A percentile compares a stretch with the other conserved stretches of the same genome.
Evolutionary conservation across 140 eudicot species (phyloP).

Genomic region (Oenanthe javanica): DNA sequence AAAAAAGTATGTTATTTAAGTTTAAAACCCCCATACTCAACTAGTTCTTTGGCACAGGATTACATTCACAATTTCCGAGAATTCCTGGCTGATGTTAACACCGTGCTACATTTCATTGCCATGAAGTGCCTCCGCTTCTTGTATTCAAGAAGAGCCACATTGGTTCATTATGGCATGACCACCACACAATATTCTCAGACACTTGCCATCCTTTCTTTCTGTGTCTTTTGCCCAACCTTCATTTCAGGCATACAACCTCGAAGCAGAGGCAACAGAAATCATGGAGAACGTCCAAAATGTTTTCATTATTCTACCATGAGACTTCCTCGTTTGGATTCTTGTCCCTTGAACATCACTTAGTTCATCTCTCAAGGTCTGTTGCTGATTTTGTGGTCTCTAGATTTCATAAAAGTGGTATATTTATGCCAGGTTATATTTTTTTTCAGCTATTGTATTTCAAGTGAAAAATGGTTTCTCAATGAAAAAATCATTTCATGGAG

Average conservation of each 20-base stretch:
- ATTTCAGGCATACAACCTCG: constrained; percentile 41
- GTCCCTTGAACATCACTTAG: constrained; percentile 72
- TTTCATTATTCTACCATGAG: constrained; percentile 42
- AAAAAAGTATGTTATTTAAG: constrained; percentile 32
- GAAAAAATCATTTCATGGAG: constrained; percentile 7
- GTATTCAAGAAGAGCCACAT: constrained; percentile 53
- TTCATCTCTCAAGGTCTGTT: constrained; percentile 76
- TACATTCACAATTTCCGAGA: constrained; percentile 35
- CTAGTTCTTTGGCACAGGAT: constrained; percentile 91
- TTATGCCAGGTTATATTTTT: constrained; percentile 20
- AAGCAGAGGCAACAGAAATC: constrained; percentile 42
- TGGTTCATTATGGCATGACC: constrained; percentile 59
- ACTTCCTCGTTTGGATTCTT: constrained; percentile 58
- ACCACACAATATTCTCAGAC: constrained; percentile 58
- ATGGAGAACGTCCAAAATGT: constrained; percentile 31
- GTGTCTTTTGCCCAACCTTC: constrained; percentile 58
- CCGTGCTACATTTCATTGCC: constrained; percentile 49
- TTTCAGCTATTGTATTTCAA: constrained; percentile 14
- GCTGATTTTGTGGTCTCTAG: constrained; percentile 54
- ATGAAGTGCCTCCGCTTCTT: constrained; percentile 49
- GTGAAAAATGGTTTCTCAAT: constrained; percentile 15
- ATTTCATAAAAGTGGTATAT: constrained; percentile 35
- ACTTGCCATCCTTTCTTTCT: constrained; percentile 51
- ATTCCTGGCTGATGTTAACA: constrained; percentile 47
- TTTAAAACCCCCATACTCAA: constrained; percentile 73